phyloP scores from a whole-genome alignment of 2,329 filamentous ascomycete species.

The Colletotrichum sp. region DNA sequence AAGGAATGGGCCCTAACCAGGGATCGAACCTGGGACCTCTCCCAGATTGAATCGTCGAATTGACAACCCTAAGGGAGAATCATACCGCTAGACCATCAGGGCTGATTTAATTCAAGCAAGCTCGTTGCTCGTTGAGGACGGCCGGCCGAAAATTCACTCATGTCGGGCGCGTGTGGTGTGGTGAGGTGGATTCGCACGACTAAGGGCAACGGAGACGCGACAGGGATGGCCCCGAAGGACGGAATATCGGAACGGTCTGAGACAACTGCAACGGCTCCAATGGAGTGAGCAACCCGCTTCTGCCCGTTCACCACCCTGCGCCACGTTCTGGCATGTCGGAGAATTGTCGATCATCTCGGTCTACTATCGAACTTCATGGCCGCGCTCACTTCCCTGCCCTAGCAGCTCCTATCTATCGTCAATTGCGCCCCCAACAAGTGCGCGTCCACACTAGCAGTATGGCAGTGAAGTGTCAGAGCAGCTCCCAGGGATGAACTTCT shows the following conservation, averaged over 20 bases:
- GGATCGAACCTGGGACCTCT: constrained; percentile 20
- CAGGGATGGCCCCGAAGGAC: neutral
- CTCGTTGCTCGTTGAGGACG: neutral
- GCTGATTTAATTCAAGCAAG: neutral
- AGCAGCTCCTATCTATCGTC: neutral
- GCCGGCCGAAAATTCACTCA: fast-evolving
- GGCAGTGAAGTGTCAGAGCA: constrained; percentile 29
- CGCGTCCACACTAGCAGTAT: constrained; percentile 24
- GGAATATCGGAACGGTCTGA: neutral
- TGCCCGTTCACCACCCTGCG: neutral
- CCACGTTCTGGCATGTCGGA: neutral
- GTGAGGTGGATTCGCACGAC: neutral
- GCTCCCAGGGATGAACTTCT: constrained; percentile 30
- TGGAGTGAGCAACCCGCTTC: neutral
- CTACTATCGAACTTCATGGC: neutral
- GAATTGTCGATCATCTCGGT: neutral
- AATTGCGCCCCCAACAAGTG: neutral
- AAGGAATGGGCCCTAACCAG: constrained; percentile 10
- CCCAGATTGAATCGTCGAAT: neutral
- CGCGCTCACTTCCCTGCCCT: neutral
- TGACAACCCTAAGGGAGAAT: constrained; percentile 17
- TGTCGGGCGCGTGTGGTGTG: neutral
- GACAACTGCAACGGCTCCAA: neutral
- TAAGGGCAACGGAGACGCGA: neutral
- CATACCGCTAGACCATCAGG: constrained; percentile 22